Percentiles rank a stretch among this genome's conserved stretches.
phyloP scores from a whole-genome alignment of 2,329 filamentous ascomycete genomes.

The Paraphoma chrysanthemicola region DNA sequence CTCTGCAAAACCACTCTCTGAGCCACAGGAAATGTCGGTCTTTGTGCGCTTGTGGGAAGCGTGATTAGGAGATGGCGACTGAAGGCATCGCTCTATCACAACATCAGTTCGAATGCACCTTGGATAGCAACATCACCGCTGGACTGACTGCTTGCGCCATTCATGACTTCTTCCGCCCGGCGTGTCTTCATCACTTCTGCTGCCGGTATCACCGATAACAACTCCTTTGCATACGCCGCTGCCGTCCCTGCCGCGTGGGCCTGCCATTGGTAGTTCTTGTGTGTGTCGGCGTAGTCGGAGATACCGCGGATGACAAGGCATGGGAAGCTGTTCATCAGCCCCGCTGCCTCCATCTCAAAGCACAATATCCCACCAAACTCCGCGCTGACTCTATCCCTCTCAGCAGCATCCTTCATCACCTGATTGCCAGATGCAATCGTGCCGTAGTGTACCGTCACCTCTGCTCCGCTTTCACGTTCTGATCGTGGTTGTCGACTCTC shows the following conservation, averaged over 20 bases:
- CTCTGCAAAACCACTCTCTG: no score
- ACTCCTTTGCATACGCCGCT: slow-evolving; percentile 29
- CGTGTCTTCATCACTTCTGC: slow-evolving; percentile 10
- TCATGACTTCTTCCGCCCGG: slow-evolving; percentile 9
- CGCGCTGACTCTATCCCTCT: slow-evolving; percentile 44
- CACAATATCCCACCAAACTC: slow-evolving; percentile 27
- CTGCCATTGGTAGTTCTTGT: slow-evolving; percentile 26
- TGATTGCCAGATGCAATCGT: slow-evolving; percentile 50
- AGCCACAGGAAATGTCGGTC: no score
- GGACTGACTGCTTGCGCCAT: slow-evolving; percentile 8
- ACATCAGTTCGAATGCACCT: slow-evolving; percentile 1
- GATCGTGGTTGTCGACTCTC: no score
- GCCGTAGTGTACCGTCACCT: slow-evolving; percentile 47
- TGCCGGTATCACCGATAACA: slow-evolving; percentile 15
- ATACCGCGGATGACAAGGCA: slow-evolving; percentile 27
- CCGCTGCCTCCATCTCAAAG: slow-evolving; percentile 32
- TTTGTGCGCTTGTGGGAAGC: no score
- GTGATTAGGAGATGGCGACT: no score
- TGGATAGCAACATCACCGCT: not conserved
- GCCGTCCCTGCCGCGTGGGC: slow-evolving; percentile 26
- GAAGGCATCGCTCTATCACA: slow-evolving; percentile 2
- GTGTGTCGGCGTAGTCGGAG: slow-evolving; percentile 27
- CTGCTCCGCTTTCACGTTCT: slow-evolving; percentile 7
- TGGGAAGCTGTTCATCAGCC: slow-evolving; percentile 30
- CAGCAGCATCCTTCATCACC: slow-evolving; percentile 50